A percentile compares a stretch with the other conserved stretches of the same genome.
Evolutionary conservation across 2,329 filamentous ascomycete species (phyloP).

Genomic region (Colletotrichum shisoi): DNA sequence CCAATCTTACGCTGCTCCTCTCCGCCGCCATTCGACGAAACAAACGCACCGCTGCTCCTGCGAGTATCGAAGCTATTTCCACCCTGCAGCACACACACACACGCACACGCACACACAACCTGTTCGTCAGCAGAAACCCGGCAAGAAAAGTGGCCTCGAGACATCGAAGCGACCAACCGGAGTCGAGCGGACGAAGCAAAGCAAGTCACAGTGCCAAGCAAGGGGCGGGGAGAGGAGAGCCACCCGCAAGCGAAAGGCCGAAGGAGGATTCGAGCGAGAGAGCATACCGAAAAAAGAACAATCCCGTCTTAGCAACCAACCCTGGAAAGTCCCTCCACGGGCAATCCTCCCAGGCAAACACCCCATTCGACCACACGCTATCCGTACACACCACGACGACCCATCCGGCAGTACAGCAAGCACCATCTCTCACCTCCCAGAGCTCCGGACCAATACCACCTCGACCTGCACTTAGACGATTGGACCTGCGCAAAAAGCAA

Average conservation of each 20-base stretch:
- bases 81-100: conserved; percentile 13
- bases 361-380: conserved; percentile 1
- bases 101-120: neutral
- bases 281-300: neutral
- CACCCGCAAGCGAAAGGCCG: neutral
- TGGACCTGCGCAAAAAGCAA: conserved; percentile 10
- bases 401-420: neutral
- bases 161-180: conserved; percentile 21
- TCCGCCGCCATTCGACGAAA: neutral
- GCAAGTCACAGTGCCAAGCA: conserved; percentile 34
- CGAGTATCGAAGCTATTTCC: neutral
- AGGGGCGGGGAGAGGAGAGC: conserved; percentile 12
- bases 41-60: neutral
- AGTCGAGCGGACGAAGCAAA: conserved; percentile 23
- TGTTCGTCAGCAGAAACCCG: conserved; percentile 20
- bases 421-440: conserved; percentile 16
- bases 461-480: neutral
- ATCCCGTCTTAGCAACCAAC: neutral
- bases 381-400: neutral
- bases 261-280: conserved; percentile 2
- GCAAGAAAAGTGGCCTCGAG: conserved; percentile 31
- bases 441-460: conserved; percentile 31
- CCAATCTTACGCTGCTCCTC: conserved; percentile 24
- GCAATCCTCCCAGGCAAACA: neutral
- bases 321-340: neutral